These are phyloP conservation scores for Gaeumannomyces sp. DNA, from an alignment of 2,329 filamentous ascomycete genomes.

Conservation along the genomic window DNA sequence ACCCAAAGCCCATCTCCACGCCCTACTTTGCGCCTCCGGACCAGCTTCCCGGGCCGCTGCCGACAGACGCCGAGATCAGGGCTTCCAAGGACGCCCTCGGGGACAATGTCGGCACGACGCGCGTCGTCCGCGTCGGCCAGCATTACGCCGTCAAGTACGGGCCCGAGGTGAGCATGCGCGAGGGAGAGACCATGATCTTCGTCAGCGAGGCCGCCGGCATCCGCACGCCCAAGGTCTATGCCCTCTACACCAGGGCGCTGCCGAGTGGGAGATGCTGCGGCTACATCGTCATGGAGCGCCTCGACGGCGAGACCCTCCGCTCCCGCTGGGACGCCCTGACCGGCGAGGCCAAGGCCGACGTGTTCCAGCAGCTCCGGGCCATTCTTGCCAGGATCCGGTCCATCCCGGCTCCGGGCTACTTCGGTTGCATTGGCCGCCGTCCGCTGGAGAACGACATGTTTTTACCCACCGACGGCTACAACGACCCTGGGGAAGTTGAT, in stretches of 20 bases:
- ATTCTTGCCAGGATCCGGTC: conserved; percentile 13
- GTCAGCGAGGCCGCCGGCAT: neutral
- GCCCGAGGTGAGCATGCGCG: neutral
- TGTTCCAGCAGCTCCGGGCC: conserved; percentile 10
- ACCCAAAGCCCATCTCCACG: too few species aligned
- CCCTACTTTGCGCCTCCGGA: too few species aligned
- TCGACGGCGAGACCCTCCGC: conserved; percentile 11
- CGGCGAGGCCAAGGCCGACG: conserved; percentile 9
- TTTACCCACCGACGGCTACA: neutral
- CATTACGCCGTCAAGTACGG: neutral
- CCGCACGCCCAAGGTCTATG: conserved; percentile 13
- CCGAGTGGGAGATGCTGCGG: too few species aligned
- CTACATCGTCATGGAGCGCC: conserved; percentile 14
- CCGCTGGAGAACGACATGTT: conserved; percentile 9
- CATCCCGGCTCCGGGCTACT: conserved; percentile 11
- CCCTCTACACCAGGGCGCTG: conserved; percentile 13
- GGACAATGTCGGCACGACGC: too few species aligned
- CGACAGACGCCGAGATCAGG: too few species aligned
- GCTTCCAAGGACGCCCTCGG: too few species aligned
- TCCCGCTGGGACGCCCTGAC: conserved; percentile 10
- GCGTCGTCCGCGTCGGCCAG: too few species aligned
- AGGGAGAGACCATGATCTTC: neutral
- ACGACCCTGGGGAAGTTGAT: neutral
- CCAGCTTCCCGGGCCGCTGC: too few species aligned
- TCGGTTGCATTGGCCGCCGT: conserved; percentile 6